Percentiles rank a stretch among this genome's conserved stretches.
Conservation (phyloP, 495 filamentous ascomycete genomes). For the Hapsidospora chrysogenum region DNA sequence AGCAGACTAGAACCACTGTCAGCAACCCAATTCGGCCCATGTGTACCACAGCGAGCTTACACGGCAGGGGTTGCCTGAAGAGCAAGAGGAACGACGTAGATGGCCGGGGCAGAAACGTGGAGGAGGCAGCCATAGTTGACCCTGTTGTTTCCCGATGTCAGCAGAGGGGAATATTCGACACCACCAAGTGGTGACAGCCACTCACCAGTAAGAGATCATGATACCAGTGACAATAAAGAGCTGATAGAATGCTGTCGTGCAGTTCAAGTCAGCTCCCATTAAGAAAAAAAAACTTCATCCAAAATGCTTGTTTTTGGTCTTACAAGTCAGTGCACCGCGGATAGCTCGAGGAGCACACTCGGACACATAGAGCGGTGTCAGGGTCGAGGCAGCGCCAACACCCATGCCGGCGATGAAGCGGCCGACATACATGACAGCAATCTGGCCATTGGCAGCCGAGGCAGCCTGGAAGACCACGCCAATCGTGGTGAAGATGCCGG, state of each 20-base stretch:
- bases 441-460: slow-evolving; percentile 19
- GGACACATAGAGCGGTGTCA: slow-evolving; percentile 39
- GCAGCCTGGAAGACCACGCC: slow-evolving; percentile 24
- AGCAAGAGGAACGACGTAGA: slow-evolving; percentile 44
- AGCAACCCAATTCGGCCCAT: slow-evolving; percentile 35
- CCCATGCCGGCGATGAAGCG: slow-evolving; percentile 51
- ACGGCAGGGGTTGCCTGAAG: slow-evolving; percentile 46
- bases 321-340: slow-evolving; percentile 42
- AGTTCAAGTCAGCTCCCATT: no score
- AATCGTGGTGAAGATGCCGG: slow-evolving; percentile 18
- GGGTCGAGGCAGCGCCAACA: slow-evolving; percentile 47
- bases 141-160: slow-evolving; percentile 15
- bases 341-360: slow-evolving; percentile 60
- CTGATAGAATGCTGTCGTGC: slow-evolving; percentile 49
- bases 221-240: slow-evolving; percentile 46
- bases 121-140: slow-evolving; percentile 44
- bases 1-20: slow-evolving; percentile 30
- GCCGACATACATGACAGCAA: slow-evolving; percentile 45
- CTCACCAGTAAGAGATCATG: slow-evolving; percentile 45
- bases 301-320: no score
- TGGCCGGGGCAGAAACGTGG: slow-evolving; percentile 30
- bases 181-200: no score
- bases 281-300: no score
- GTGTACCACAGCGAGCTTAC: slow-evolving; percentile 39
- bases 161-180: slow-evolving; percentile 8